Percentiles rank a stretch among this genome's conserved stretches.
These are phyloP conservation scores for Ophiocordyceps camponoti-saundersi DNA, from an alignment of 2,329 filamentous ascomycete genomes.

Conservation along the genomic window DNA sequence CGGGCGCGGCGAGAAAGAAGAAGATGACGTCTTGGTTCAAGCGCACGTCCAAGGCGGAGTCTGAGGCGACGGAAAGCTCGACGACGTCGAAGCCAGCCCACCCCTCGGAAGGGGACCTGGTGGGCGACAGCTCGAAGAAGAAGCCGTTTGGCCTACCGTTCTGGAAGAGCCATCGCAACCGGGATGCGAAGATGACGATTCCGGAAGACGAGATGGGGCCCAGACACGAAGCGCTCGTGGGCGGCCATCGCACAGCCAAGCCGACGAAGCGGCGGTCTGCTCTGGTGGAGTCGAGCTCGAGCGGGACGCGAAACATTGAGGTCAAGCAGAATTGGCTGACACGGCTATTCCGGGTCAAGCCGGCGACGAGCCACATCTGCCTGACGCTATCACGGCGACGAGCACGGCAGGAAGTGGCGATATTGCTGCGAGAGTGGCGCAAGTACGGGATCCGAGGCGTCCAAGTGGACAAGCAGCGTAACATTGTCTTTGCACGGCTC, in stretches of 20 bases:
- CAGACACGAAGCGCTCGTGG: background rate
- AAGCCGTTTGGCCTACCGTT: conserved; percentile 36
- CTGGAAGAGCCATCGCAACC: conserved; percentile 32
- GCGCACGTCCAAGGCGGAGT: conserved; percentile 22
- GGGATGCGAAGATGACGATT: conserved; percentile 25
- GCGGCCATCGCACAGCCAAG: background rate
- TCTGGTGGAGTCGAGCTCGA: conserved; percentile 18
- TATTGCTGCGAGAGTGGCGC: conserved; percentile 63
- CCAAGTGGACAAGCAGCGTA: conserved; percentile 60
- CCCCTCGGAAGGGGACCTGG: conserved; percentile 6
- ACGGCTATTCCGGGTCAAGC: conserved; percentile 78
- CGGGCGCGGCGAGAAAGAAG: conserved; percentile 13
- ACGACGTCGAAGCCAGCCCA: conserved; percentile 4
- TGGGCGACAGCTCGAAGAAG: conserved; percentile 24
- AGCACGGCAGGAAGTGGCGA: conserved; percentile 60
- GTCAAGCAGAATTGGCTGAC: conserved; percentile 75
- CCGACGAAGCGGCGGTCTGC: conserved; percentile 7
- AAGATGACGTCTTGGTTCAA: conserved; percentile 36
- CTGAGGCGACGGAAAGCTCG: conserved; percentile 1
- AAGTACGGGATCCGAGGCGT: conserved; percentile 69
- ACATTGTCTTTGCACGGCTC: conserved; percentile 65
- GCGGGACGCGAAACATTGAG: conserved; percentile 36
- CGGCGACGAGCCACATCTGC: conserved; percentile 58
- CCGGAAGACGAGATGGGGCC: conserved; percentile 4
- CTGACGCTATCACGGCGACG: conserved; percentile 51